Evolutionary conservation across 768 basidiomycete genomes (phyloP), one percentile per base, ranked within the genome.

Genomic region (Chalciporus sphaerocephalus): DNA sequence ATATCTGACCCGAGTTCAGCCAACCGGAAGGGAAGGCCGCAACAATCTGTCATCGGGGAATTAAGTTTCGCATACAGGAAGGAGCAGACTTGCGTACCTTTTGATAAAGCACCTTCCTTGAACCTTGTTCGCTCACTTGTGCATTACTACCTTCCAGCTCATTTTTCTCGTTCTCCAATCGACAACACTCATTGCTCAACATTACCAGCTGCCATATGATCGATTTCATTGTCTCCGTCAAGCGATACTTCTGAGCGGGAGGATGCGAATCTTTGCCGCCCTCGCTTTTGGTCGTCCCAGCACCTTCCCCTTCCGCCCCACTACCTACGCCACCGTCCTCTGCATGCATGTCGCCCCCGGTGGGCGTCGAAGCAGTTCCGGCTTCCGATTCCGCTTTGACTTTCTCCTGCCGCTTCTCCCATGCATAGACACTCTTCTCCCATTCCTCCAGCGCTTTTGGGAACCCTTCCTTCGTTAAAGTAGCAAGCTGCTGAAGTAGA

Each of bases 1-100:
- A 90, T 48, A 92, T 87, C 62, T 89, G 86, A 3, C 88, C 86
- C 3, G 87, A 88, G 22, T 83, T 81, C 70, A 92, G 80, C 90
- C 90, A 92, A 11, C 87, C 87, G 0, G 82, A 72, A 0, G 89
- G 90, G 65, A 88, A 92, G 2, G 80, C 80, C n/a, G 74, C 76
- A 0, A 91, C 84, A 46, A 92, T 89, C 81, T 83, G 25, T 2
- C 20, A 17, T 23, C 38, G 11, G 21, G 6, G 24, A n/a, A 21
- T 46, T 28, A 32, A 38, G 23, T 34, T 32, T 20, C 32, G 24
- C 11, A 8, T 13, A 25, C 10, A n/a, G 18, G 23, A 13, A 8
- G 18, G 4, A 35, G 10, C 2, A 2, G 2, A 16, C 8, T 10
- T 12, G 54, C 71, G 20, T 40, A 84, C 85, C 65, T 83, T 87